A percentile compares a stretch with the other conserved stretches of the same genome.
These are phyloP conservation scores for Pachyrhizus erosus DNA, from an alignment of 306 rosid species.

Conservation along the genomic window DNA sequence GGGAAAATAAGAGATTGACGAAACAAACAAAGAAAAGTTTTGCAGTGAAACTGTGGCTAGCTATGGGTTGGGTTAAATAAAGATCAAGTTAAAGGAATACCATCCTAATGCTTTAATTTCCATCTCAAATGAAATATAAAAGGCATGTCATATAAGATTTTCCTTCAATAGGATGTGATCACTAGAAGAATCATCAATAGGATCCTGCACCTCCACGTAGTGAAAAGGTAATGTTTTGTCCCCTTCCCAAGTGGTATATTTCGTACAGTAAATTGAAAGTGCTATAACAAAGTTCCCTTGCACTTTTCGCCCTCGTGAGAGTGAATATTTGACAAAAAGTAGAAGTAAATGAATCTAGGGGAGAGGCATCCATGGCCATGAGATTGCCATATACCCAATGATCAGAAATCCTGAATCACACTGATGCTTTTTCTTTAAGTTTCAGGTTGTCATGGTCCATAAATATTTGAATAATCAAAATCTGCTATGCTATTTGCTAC, in stretches of 20 bases:
- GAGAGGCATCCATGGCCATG: conserved; percentile 6
- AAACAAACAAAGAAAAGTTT: neutral
- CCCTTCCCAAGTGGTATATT: conserved; percentile 28
- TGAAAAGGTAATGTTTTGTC: conserved; percentile 15
- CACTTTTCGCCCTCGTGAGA: conserved; percentile 45
- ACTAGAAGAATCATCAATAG: conserved; percentile 39
- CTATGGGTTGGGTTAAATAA: neutral
- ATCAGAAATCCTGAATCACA: conserved; percentile 31
- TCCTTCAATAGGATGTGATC: conserved; percentile 14
- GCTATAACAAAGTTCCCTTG: conserved; percentile 12
- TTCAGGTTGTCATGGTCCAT: conserved; percentile 24
- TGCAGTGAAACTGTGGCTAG: neutral
- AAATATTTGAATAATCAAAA: conserved; percentile 41
- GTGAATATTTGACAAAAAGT: conserved; percentile 33
- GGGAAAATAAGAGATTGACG: conserved; percentile 20
- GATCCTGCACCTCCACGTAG: neutral
- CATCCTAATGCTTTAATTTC: neutral
- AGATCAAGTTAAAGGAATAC: neutral
- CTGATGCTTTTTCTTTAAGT: conserved; percentile 25
- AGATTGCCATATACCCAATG: neutral
- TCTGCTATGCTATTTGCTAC: conserved; percentile 37
- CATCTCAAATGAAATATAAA: conserved; percentile 19
- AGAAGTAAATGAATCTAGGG: neutral
- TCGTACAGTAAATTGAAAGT: conserved; percentile 22
- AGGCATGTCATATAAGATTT: neutral